Conservation (phyloP, 306 rosid genomes). For the Boehmeria nivea region DNA sequence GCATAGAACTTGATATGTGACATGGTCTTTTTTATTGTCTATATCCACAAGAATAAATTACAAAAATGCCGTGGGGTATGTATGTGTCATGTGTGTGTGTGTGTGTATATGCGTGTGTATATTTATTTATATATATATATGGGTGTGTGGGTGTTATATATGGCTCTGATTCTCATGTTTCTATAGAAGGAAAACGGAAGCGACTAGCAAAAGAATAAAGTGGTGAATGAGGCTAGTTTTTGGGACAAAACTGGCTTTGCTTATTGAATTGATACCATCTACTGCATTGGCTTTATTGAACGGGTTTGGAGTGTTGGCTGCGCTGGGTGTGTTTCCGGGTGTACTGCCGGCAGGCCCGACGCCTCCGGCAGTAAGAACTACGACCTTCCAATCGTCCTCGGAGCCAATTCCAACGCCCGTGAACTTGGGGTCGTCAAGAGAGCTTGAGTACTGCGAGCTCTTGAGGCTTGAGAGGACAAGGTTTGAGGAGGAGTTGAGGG, state of each 20-base stretch:
- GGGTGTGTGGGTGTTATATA: neutral
- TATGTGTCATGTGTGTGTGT: too few species aligned
- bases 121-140: neutral
- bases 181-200: conserved; percentile 38
- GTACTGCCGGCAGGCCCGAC: conserved; percentile 29
- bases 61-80: neutral
- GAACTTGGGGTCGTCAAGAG: conserved; percentile 58
- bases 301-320: neutral
- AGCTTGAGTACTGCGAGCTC: conserved; percentile 48
- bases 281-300: neutral
- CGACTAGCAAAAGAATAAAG: conserved; percentile 35
- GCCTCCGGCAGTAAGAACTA: conserved; percentile 63
- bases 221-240: conserved; percentile 30
- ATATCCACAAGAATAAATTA: neutral
- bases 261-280: neutral
- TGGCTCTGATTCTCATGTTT: conserved; percentile 15
- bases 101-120: too few species aligned
- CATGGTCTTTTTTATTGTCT: neutral
- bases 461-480: conserved; percentile 68
- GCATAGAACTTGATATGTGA: neutral
- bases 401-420: conserved; percentile 71
- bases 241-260: conserved; percentile 33
- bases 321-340: neutral
- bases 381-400: conserved; percentile 70
- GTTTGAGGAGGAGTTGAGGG: conserved; percentile 44